Base-by-base conservation (phyloP, 2,329 filamentous ascomycete genomes). In the Graphiopsis chlorocephala region DNA sequence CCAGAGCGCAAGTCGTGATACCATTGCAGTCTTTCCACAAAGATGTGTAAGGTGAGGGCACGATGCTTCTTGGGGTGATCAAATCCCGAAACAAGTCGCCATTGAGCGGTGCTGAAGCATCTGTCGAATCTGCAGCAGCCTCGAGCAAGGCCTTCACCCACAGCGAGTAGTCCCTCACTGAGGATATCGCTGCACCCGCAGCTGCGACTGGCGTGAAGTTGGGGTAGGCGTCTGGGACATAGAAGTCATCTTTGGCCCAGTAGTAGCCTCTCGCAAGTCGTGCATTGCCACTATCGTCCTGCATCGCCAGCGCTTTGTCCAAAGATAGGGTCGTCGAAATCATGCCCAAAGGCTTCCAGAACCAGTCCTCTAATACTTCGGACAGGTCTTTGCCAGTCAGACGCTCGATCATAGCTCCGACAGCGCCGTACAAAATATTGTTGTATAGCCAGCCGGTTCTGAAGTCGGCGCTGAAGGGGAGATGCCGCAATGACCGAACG, bases 121-220 rank as follows among this genome's bases (percentile, higher is more conserved):
- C 17, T 14, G 35, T n/a, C 35, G 35, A 42, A n/a, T 17, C 35
- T 42, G 35, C 7, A 42, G 17, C n/a, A 8, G 35, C 35, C 35
- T 42, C 35, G 1, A 42, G 35, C 35, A 42, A 42, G 17, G 35
- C 56, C 25, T 65, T 67, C 2, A 66, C 53, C 68, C 67, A 69
- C 3, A 66, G 28, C 23, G 61, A 38, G 25, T 65, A 67, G 47
- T 69, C 68, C 1, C 67, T 65, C 14, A 65, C 67, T 2, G 63
- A 66, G 11, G 67, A 68, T 20, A 69, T 68, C 2, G 60, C 67
- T 25, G 68, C 68, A 7, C 68, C 68, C 2, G 67, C 68, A 12
- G 65, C 68, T n/a, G 68, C 68, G 4, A 68, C 10, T 1, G 63
- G 25, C 6, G 31, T 38, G 14, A 68, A 26, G 45, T 67, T 63